phyloP scores from a whole-genome alignment of 1,284 basidiomycete genomes.

The Pyrrhoderma noxium region DNA sequence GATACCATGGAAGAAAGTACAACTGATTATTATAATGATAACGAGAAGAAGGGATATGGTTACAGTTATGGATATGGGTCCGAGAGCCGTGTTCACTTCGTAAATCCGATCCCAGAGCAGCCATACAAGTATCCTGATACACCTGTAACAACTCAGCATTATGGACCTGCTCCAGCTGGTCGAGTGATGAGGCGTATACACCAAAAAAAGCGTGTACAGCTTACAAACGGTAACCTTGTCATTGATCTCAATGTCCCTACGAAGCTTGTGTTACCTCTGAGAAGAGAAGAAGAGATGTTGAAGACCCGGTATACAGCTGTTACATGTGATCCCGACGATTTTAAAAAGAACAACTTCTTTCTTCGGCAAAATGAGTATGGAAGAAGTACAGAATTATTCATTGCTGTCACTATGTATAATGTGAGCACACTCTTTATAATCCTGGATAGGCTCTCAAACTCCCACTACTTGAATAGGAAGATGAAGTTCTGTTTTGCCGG shows the following conservation, averaged over 20 bases:
- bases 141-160: conserved; percentile 68
- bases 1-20: conserved; percentile 41
- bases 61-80: conserved; percentile 23
- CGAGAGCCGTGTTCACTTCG: conserved; percentile 9
- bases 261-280: conserved; percentile 74
- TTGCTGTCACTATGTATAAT: conserved; percentile 96
- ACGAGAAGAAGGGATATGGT: conserved; percentile 26
- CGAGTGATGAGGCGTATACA: conserved; percentile 70
- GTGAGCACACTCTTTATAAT: conserved; percentile 38
- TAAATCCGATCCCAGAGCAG: neutral
- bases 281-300: conserved; percentile 79
- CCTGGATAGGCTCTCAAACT: neutral
- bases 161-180: conserved; percentile 79
- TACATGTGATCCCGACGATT: conserved; percentile 92
- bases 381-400: conserved; percentile 86
- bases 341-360: conserved; percentile 76
- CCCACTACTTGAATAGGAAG: conserved; percentile 56
- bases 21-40: conserved; percentile 22
- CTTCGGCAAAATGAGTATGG: conserved; percentile 79
- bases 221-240: conserved; percentile 83
- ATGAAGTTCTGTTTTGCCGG: conserved; percentile 88
- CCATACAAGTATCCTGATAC: conserved; percentile 34
- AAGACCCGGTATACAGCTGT: conserved; percentile 83
- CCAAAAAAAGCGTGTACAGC: conserved; percentile 60
- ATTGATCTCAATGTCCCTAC: conserved; percentile 81